Conservation (phyloP, 768 basidiomycete genomes). For the Leucogyrophana mollusca region DNA sequence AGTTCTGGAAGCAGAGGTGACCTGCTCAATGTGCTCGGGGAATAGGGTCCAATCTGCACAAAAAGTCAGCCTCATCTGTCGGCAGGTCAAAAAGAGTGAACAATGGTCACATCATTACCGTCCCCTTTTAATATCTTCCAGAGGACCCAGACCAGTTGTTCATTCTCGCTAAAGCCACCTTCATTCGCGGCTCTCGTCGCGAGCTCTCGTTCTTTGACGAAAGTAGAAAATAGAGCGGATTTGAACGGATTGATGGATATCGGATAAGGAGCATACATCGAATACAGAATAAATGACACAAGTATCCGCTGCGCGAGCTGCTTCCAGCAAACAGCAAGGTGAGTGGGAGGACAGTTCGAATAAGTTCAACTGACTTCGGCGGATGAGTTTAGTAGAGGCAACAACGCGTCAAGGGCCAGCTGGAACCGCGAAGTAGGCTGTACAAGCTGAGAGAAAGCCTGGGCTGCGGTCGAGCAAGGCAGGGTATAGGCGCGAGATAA, state of each 20-base stretch:
- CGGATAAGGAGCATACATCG: constrained; percentile 77
- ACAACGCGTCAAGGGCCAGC: constrained; percentile 78
- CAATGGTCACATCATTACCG: constrained; percentile 63
- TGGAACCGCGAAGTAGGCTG: constrained; percentile 78
- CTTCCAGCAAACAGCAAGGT: constrained; percentile 11
- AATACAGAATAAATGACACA: constrained; percentile 77
- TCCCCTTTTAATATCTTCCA: constrained; percentile 87
- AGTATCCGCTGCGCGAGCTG: constrained; percentile 75
- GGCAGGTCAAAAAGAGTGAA: constrained; percentile 1
- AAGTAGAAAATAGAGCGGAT: constrained; percentile 65
- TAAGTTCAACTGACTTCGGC: constrained; percentile 48
- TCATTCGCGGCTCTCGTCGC: constrained; percentile 50
- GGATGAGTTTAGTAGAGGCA: constrained; percentile 63
- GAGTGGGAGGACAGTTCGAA: constrained; percentile 9
- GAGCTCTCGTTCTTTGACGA: constrained; percentile 63
- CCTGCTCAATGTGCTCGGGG: constrained; percentile 69
- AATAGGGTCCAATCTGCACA: constrained; percentile 77
- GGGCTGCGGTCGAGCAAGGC: constrained; percentile 76
- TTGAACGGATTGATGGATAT: constrained; percentile 82
- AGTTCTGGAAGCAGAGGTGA: constrained; percentile 77
- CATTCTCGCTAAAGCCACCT: constrained; percentile 55
- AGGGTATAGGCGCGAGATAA: constrained; percentile 63
- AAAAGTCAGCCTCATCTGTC: constrained; percentile 4
- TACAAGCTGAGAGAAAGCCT: constrained; percentile 73
- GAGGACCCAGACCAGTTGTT: constrained; percentile 82